phyloP scores from a whole-genome alignment of 2,329 filamentous ascomycete genomes.

The Penicillium decumbens region DNA sequence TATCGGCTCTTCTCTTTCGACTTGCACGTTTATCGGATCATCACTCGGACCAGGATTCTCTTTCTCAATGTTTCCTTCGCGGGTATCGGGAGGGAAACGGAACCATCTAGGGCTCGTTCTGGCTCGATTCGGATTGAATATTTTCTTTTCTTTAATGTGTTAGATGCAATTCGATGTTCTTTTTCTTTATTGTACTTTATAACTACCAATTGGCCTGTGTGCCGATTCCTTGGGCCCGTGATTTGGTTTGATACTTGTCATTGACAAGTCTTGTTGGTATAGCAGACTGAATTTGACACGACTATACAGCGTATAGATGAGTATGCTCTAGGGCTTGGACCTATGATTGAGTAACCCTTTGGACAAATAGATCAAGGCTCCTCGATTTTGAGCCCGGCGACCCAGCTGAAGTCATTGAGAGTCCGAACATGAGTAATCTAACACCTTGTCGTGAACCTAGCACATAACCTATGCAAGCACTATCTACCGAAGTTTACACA shows the following conservation, averaged over 20 bases:
- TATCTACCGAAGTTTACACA: too few relatives aligned
- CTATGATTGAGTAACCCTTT: too few relatives aligned
- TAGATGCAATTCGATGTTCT: slow-evolving; percentile 18
- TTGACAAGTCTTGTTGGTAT: neutral
- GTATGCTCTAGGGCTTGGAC: too few relatives aligned
- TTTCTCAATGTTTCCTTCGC: neutral
- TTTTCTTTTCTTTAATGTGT: slow-evolving; percentile 10
- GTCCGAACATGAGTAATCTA: too few relatives aligned
- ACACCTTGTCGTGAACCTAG: too few relatives aligned
- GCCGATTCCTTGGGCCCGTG: neutral
- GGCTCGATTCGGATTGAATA: slow-evolving; percentile 2
- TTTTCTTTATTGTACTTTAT: slow-evolving; percentile 5
- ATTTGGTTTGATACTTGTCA: neutral
- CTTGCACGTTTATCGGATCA: neutral
- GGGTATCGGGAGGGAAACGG: neutral
- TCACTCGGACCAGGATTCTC: neutral
- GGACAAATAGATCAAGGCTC: too few relatives aligned
- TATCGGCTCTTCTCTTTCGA: neutral
- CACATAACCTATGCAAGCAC: too few relatives aligned
- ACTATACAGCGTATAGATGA: neutral
- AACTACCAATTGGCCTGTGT: neutral
- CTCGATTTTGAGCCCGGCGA: too few relatives aligned
- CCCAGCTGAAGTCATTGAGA: too few relatives aligned
- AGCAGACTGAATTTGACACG: neutral
- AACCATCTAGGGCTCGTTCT: neutral